Base-by-base conservation (phyloP, 2,329 filamentous ascomycete species). In the Aphanocladium album region DNA sequence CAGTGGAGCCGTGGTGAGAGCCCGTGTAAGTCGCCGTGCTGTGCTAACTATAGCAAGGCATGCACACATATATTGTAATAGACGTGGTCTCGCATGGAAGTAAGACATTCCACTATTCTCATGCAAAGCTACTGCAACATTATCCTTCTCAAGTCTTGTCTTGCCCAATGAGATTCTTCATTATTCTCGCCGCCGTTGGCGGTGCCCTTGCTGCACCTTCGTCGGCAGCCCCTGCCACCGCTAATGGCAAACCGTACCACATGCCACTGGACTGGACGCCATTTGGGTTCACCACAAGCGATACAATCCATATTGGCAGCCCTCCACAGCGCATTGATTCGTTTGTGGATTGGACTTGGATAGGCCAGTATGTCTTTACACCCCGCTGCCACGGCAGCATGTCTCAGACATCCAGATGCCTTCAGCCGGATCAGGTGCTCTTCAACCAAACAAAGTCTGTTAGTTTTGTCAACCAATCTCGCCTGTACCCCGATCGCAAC, bases 301-400 rank as follows among this genome's bases (percentile, higher is more conserved):
- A 50, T 3, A 62, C 21, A 3, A 56, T 62, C 30, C 52, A 47
- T 17, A 37, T 65, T 19, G 64, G 64, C 16, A 62, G 43, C 2
- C 63, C 64, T 64, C 37, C n/a, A 3, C 19, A 50, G n/a, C n/a
- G 23, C 47, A 23, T 50, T 5, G 23, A 27, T 17, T 23, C 23
- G 19, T 65, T 66, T 53, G 62, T 66, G 23, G 64, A 66, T 53
- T 66, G 64, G 64, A 66, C 64, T 14, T 66, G 64, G 64, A 60
- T 64, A 56, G 62, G 62, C 61, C 59, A 62, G 43, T 63, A 60
- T 33, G 53, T 64, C 35, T 55, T 58, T 3, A 60, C 64, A 27
- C 63, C 63, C 25, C 51, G 43, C 47, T 66, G 64, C 57, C 63
- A 63, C 30, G 63, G 62, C 43, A 50, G 23, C 23, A 23, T 27